Conservation (phyloP, 306 rosid genomes). For the Cyamopsis tetragonoloba region DNA sequence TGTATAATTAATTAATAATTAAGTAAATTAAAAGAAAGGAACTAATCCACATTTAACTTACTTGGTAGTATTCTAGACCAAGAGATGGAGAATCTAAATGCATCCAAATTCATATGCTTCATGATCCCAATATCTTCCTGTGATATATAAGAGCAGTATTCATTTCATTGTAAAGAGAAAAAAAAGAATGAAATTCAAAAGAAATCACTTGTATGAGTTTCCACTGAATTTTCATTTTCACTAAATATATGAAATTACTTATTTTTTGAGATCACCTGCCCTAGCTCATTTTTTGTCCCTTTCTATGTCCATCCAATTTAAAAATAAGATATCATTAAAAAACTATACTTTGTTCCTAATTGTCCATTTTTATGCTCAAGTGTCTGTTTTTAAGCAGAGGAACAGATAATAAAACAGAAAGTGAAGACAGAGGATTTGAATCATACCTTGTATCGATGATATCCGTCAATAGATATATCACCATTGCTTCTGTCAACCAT, state of each 20-base stretch:
- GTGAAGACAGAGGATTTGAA: too few species aligned
- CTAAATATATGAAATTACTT: too few species aligned
- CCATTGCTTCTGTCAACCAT: constrained; percentile 34
- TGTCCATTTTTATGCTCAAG: too few species aligned
- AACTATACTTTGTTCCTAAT: too few species aligned
- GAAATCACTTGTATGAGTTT: background rate
- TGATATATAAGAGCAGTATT: background rate
- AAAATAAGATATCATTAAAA: too few species aligned
- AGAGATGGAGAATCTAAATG: constrained; percentile 54
- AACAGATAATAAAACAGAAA: too few species aligned
- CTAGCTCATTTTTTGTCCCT: too few species aligned
- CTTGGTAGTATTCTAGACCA: constrained; percentile 66
- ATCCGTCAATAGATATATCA: constrained; percentile 29
- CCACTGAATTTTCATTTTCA: background rate
- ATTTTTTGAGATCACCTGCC: too few species aligned
- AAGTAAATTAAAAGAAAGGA: background rate
- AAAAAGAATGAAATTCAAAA: background rate
- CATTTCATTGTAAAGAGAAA: background rate
- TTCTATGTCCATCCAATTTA: too few species aligned
- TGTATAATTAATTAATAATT: background rate
- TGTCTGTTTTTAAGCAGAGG: too few species aligned
- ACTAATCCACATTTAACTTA: background rate
- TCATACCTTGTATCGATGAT: constrained; percentile 38
- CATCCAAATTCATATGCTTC: constrained; percentile 46
- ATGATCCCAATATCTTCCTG: constrained; percentile 26